Percentiles rank a stretch among this genome's conserved stretches.
Evolutionary conservation across 2,329 filamentous ascomycete genomes (phyloP).

Genomic region (Aspergillus alliaceus): DNA sequence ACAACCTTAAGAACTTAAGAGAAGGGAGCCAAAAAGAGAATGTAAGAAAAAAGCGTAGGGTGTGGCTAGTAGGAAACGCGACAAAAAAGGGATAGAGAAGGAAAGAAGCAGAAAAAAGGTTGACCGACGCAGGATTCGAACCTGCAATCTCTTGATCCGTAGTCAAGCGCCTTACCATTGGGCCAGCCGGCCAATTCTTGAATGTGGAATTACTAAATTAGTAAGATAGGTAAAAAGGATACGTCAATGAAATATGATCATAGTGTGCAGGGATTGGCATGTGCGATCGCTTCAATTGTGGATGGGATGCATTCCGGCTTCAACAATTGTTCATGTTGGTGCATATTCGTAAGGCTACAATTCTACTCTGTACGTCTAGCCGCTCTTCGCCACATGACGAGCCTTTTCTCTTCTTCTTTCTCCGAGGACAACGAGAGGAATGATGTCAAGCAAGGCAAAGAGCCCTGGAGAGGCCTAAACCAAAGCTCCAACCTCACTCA

Average conservation of each 20-base stretch:
- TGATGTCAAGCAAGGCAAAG: not conserved
- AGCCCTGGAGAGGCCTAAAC: not conserved
- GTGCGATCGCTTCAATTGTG: not conserved
- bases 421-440: not conserved
- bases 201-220: too few species aligned
- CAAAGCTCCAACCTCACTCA: not conserved
- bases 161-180: slow-evolving; percentile 3
- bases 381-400: not conserved
- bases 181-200: not conserved
- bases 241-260: too few species aligned
- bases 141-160: slow-evolving; percentile 49
- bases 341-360: too few species aligned
- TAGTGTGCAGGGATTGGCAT: not conserved
- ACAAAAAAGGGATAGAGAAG: not conserved
- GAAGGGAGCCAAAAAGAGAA: too few species aligned
- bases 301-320: not conserved
- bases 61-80: not conserved
- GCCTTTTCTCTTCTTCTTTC: not conserved
- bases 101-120: slow-evolving; percentile 3
- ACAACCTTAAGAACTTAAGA: too few species aligned
- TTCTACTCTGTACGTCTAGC: not conserved
- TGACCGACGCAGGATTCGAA: slow-evolving; percentile 45
- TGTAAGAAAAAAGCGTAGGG: not conserved
- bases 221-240: not conserved
- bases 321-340: too few species aligned